These are phyloP conservation scores for Camelina neglecta DNA, from an alignment of 345 rosid genomes.

Conservation along the genomic window DNA sequence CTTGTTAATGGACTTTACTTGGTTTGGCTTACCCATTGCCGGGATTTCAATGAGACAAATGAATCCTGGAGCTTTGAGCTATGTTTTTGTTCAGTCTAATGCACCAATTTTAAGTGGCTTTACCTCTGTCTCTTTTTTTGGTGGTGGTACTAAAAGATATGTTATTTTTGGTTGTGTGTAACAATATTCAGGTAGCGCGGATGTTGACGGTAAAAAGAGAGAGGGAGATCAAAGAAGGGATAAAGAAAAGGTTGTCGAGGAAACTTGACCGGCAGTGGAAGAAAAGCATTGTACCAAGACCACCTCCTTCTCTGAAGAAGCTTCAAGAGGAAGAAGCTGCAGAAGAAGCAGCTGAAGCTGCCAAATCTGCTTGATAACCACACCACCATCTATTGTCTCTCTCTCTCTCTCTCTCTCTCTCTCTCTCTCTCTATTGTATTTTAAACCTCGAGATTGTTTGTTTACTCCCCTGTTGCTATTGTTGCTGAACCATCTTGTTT, in stretches of 20 bases:
- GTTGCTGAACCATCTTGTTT: background rate
- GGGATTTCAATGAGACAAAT: background rate
- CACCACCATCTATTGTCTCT: background rate
- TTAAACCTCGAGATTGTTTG: slow-evolving; percentile 1
- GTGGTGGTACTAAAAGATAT: slow-evolving; percentile 23
- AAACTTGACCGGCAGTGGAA: slow-evolving; percentile 88
- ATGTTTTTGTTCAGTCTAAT: no score
- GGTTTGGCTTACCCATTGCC: background rate
- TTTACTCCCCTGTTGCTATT: background rate
- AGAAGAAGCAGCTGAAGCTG: slow-evolving; percentile 71
- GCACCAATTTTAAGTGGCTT: no score
- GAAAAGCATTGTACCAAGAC: slow-evolving; percentile 84
- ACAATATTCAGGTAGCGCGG: slow-evolving; percentile 60
- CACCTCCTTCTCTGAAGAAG: slow-evolving; percentile 80
- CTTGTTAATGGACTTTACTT: background rate
- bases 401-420: background rate
- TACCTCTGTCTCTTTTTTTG: background rate
- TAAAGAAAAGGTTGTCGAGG: slow-evolving; percentile 86
- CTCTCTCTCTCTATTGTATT: background rate
- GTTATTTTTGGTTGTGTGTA: slow-evolving; percentile 30
- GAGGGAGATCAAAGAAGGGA: slow-evolving; percentile 90
- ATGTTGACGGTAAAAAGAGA: slow-evolving; percentile 85
- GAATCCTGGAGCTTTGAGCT: slow-evolving; percentile 1
- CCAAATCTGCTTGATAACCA: slow-evolving; percentile 48
- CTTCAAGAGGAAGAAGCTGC: slow-evolving; percentile 85